These are phyloP conservation scores for Nitzschia sp. DNA, from an alignment of 108 stramenopile genomes.

Conservation along the genomic window DNA sequence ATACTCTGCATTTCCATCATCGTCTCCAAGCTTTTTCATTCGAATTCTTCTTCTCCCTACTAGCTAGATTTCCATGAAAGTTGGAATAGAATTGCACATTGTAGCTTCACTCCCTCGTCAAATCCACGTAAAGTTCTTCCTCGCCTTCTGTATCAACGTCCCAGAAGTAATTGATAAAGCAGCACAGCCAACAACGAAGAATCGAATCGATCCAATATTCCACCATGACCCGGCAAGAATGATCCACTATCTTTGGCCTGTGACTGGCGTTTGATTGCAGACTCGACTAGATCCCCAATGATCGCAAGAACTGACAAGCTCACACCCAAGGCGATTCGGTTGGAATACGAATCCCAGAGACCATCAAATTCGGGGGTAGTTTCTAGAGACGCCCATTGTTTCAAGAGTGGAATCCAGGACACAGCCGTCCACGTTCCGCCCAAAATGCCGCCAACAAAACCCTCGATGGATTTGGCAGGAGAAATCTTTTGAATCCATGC, in stretches of 20 bases:
- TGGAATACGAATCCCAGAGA: conserved; percentile 19
- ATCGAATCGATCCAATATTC: conserved; percentile 87
- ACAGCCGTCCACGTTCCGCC: conserved; percentile 39
- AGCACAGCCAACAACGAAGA: conserved; percentile 67
- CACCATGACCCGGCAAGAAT: conserved; percentile 84
- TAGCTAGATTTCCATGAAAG: too few species aligned
- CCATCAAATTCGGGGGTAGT: background rate
- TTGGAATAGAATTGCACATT: too few species aligned
- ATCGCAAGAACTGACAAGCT: conserved; percentile 64
- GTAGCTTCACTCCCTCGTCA: too few species aligned
- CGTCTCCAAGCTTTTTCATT: too few species aligned
- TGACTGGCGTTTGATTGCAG: conserved; percentile 68
- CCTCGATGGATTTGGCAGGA: conserved; percentile 53
- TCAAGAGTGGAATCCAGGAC: conserved; percentile 25
- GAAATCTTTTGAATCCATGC: conserved; percentile 40
- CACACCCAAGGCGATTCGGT: conserved; percentile 48
- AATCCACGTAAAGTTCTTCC: too few species aligned
- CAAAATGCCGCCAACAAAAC: conserved; percentile 49
- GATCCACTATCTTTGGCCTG: conserved; percentile 71
- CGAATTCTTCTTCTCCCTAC: too few species aligned
- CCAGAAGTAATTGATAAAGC: conserved; percentile 15
- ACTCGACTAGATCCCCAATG: conserved; percentile 79
- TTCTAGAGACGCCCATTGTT: conserved; percentile 12
- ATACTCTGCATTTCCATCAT: too few species aligned
- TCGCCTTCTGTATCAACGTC: background rate